These are phyloP conservation scores for Saccharomycopsis sp. DNA, from an alignment of 805 yeast species.

Conservation along the genomic window DNA sequence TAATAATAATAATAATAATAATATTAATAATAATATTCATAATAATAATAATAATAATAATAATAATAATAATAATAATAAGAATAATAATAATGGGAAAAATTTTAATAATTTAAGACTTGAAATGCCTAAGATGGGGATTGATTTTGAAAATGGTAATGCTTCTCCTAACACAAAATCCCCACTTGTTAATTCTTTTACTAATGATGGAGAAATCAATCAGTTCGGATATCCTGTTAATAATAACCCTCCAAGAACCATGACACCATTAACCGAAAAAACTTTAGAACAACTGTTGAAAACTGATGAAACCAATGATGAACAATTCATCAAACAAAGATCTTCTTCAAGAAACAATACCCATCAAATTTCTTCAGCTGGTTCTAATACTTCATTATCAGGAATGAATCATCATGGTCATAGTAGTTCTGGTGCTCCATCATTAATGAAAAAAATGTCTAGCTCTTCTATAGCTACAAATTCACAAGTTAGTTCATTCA, in stretches of 20 bases:
- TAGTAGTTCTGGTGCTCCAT: neutral
- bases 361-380: too few relatives aligned
- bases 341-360: neutral
- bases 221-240: slow-evolving; percentile 48
- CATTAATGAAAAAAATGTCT: slow-evolving; percentile 1
- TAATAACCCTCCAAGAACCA: slow-evolving; percentile 41
- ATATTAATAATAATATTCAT: neutral
- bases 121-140: slow-evolving; percentile 20
- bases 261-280: slow-evolving; percentile 75
- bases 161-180: slow-evolving; percentile 26
- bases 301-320: slow-evolving; percentile 1
- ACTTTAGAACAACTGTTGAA: slow-evolving; percentile 20
- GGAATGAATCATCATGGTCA: too few relatives aligned
- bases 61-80: slow-evolving; percentile 3
- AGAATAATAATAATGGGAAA: slow-evolving; percentile 3
- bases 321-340: neutral
- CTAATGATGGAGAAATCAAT: slow-evolving; percentile 32
- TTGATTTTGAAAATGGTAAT: slow-evolving; percentile 4
- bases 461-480: slow-evolving; percentile 1
- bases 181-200: slow-evolving; percentile 23
- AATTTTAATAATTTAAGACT: slow-evolving; percentile 19
- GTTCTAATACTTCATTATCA: too few relatives aligned
- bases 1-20: too few relatives aligned
- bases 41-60: neutral
- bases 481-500: neutral